phyloP scores from a whole-genome alignment of 331 rosid genomes.

The Rhamnella rubrinervis region DNA sequence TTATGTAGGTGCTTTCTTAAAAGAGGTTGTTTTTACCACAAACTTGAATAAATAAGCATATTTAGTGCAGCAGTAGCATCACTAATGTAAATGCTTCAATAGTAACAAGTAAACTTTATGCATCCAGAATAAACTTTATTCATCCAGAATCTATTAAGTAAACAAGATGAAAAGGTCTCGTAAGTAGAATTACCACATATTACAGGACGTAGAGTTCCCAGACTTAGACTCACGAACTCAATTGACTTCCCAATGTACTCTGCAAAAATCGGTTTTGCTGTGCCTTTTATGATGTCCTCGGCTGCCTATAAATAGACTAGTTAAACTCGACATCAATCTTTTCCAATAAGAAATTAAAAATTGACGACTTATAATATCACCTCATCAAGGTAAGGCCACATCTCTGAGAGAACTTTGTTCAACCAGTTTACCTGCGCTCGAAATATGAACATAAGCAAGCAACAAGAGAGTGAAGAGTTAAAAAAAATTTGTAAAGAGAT shows the following conservation, averaged over 20 bases:
- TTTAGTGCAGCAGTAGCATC: too few species aligned
- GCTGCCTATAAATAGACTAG: conserved; percentile 52
- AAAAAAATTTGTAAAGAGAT: background rate
- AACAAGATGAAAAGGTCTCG: conserved; percentile 3
- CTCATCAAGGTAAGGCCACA: conserved; percentile 93
- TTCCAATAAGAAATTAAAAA: background rate
- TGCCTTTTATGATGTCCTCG: conserved; percentile 53
- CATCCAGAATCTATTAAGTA: background rate
- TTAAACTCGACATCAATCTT: conserved; percentile 10
- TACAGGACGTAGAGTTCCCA: conserved; percentile 82
- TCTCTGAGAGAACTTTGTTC: conserved; percentile 53
- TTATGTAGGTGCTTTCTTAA: too few species aligned
- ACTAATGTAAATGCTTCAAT: too few species aligned
- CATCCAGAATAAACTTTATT: too few species aligned
- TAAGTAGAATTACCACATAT: conserved; percentile 53
- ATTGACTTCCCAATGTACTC: conserved; percentile 73
- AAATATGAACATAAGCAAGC: background rate
- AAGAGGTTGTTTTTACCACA: too few species aligned
- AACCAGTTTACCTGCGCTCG: conserved; percentile 80
- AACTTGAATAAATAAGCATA: too few species aligned
- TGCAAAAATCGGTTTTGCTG: conserved; percentile 61
- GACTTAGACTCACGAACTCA: conserved; percentile 57
- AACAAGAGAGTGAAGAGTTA: background rate
- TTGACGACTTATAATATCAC: conserved; percentile 30
- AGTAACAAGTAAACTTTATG: background rate